Conservation (phyloP, 768 basidiomycete genomes). For the Calocybe gangraenosa region DNA sequence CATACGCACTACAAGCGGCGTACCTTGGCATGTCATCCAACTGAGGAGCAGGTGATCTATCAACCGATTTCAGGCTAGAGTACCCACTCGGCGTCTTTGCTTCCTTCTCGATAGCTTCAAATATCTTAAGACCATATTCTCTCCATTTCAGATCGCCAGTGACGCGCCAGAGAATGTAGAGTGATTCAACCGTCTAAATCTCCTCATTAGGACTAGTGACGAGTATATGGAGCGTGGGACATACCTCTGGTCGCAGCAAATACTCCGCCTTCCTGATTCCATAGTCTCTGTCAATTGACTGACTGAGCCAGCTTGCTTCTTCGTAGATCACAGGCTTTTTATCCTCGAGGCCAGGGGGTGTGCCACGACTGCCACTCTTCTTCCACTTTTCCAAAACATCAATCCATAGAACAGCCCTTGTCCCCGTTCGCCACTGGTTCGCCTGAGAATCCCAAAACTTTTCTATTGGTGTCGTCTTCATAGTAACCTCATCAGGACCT, state of each 20-base stretch:
- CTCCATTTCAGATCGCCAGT: slow-evolving; percentile 71
- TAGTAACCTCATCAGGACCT: slow-evolving; percentile 57
- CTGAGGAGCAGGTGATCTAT: slow-evolving; percentile 31
- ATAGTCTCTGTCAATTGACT: slow-evolving; percentile 49
- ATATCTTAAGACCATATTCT: slow-evolving; percentile 66
- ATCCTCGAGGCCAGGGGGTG: slow-evolving; percentile 51
- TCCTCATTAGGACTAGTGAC: background rate
- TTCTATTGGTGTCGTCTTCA: slow-evolving; percentile 24
- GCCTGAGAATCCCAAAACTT: slow-evolving; percentile 15
- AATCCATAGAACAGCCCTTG: slow-evolving; percentile 37
- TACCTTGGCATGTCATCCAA: slow-evolving; percentile 75
- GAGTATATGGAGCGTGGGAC: slow-evolving; percentile 13
- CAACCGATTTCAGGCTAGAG: slow-evolving; percentile 50
- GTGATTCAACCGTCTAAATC: slow-evolving; percentile 63
- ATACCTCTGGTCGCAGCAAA: slow-evolving; percentile 68
- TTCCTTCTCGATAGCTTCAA: slow-evolving; percentile 58
- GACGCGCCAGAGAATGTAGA: slow-evolving; percentile 67
- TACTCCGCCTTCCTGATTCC: slow-evolving; percentile 39
- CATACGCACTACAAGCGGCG: slow-evolving; percentile 17
- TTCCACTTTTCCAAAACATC: slow-evolving; percentile 47
- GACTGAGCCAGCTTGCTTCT: slow-evolving; percentile 20
- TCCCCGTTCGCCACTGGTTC: slow-evolving; percentile 17
- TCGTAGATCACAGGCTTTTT: slow-evolving; percentile 33
- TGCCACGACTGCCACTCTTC: slow-evolving; percentile 36
- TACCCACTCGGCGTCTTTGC: slow-evolving; percentile 61